A percentile compares a stretch with the other conserved stretches of the same genome.
phyloP scores from a whole-genome alignment of 257 asterid species.

The Lycium barbarum region DNA sequence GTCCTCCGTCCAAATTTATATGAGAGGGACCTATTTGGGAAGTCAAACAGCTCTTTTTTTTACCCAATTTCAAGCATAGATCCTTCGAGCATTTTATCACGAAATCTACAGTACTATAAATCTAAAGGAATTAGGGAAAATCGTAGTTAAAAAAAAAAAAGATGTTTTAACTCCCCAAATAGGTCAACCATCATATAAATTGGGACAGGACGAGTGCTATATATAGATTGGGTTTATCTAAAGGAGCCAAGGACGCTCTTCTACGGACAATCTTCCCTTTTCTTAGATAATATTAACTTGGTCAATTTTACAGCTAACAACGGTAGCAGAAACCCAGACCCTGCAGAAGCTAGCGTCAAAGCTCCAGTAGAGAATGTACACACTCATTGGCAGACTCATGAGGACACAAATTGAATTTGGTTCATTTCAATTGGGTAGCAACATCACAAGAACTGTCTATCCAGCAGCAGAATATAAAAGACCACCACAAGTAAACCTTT shows the following conservation, averaged over 20 bases:
- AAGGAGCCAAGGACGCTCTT: not conserved
- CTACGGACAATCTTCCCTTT: not conserved
- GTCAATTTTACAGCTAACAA: not conserved
- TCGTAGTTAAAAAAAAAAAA: too few species aligned
- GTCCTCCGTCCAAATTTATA: too few species aligned
- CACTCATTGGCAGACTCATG: constrained; percentile 11
- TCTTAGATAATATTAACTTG: not conserved
- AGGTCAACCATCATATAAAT: too few species aligned
- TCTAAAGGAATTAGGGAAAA: too few species aligned
- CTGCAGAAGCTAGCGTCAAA: not conserved
- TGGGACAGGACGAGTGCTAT: too few species aligned
- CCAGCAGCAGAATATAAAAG: constrained; percentile 18
- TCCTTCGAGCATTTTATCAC: too few species aligned
- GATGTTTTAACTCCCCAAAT: too few species aligned
- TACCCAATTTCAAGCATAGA: too few species aligned
- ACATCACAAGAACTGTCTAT: not conserved
- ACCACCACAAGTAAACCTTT: constrained; percentile 17
- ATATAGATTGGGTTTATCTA: not conserved
- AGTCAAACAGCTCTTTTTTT: too few species aligned
- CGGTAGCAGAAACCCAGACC: not conserved
- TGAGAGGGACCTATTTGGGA: too few species aligned
- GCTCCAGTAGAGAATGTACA: not conserved
- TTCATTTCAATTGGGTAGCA: not conserved
- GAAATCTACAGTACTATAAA: too few species aligned
- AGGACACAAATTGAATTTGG: not conserved